A percentile compares a stretch with the other conserved stretches of the same genome.
Conservation (phyloP, 768 basidiomycete species). For the Lactifluus pinguis region DNA sequence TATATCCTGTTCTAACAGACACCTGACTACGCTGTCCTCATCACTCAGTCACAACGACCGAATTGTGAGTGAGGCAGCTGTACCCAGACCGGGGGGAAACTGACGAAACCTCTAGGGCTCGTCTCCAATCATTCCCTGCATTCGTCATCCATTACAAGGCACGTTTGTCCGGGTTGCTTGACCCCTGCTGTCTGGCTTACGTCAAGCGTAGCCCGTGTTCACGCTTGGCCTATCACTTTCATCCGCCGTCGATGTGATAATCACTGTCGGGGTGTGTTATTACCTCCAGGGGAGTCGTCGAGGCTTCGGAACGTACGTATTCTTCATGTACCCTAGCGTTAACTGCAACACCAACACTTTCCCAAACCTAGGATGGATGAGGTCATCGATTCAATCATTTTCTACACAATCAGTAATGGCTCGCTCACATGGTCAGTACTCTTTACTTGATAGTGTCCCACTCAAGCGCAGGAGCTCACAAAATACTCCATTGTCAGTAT, state of each 20-base stretch:
- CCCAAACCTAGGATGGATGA: conserved; percentile 15
- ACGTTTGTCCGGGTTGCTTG: background rate
- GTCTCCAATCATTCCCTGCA: background rate
- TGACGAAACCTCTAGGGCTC: background rate
- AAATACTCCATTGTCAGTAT: background rate
- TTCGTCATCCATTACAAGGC: conserved; percentile 2
- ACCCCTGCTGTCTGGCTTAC: background rate
- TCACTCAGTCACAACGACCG: conserved; percentile 7
- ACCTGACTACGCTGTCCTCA: background rate
- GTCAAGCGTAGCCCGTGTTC: conserved; percentile 13
- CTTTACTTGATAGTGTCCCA: background rate
- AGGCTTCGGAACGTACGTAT: conserved; percentile 17
- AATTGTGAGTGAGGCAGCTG: conserved; percentile 2
- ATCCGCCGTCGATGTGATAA: conserved; percentile 14
- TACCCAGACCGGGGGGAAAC: background rate
- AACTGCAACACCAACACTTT: background rate
- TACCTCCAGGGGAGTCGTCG: conserved; percentile 18
- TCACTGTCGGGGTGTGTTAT: conserved; percentile 17
- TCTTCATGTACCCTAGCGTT: background rate
- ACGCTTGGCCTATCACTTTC: conserved; percentile 18
- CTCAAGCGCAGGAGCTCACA: background rate
- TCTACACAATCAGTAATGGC: conserved; percentile 21
- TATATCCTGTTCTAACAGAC: background rate
- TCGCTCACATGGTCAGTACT: conserved; percentile 17
- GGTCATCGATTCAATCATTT: conserved; percentile 13